Evolutionary conservation across 192 early-diverging fungal genomes (phyloP).

Genomic region (Coemansia sp.): DNA sequence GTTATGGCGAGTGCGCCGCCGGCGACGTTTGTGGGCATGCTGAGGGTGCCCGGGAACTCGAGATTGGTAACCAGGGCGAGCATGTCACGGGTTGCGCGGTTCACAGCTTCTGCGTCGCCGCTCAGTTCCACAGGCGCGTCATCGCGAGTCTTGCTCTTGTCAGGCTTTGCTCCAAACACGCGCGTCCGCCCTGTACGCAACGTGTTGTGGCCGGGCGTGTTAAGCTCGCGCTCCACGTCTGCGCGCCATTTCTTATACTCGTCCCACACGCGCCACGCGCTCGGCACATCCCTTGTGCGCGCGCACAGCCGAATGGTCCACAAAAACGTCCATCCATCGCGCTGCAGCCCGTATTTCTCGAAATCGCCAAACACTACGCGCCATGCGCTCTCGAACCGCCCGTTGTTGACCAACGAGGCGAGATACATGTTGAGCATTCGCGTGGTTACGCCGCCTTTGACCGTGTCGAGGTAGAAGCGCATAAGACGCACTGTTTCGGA

Average conservation of each 20-base stretch:
- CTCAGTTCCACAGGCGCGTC: background rate
- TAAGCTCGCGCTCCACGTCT: conserved; percentile 34
- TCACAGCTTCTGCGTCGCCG: conserved; percentile 20
- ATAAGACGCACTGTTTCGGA: conserved; percentile 37
- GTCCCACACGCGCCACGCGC: conserved; percentile 68
- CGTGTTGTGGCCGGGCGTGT: conserved; percentile 37
- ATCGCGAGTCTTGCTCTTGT: background rate
- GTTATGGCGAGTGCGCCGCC: conserved; percentile 37
- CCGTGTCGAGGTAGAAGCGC: conserved; percentile 29
- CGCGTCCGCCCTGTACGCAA: conserved; percentile 21
- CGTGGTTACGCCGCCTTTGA: conserved; percentile 51
- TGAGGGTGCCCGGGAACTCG: conserved; percentile 29
- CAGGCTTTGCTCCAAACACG: conserved; percentile 14
- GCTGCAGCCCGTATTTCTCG: conserved; percentile 48
- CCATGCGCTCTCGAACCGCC: conserved; percentile 48
- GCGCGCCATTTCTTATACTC: conserved; percentile 63
- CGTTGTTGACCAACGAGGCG: conserved; percentile 58
- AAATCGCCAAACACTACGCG: conserved; percentile 56
- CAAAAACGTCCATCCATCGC: conserved; percentile 65
- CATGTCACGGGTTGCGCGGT: conserved; percentile 31
- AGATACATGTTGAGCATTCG: conserved; percentile 64
- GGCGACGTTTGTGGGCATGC: conserved; percentile 20
- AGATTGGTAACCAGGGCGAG: conserved; percentile 31
- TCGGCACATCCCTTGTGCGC: conserved; percentile 58
- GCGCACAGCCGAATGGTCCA: conserved; percentile 61